These are phyloP conservation scores for Aureobasidium sp. DNA, from an alignment of 2,329 filamentous ascomycete genomes.

Conservation along the genomic window DNA sequence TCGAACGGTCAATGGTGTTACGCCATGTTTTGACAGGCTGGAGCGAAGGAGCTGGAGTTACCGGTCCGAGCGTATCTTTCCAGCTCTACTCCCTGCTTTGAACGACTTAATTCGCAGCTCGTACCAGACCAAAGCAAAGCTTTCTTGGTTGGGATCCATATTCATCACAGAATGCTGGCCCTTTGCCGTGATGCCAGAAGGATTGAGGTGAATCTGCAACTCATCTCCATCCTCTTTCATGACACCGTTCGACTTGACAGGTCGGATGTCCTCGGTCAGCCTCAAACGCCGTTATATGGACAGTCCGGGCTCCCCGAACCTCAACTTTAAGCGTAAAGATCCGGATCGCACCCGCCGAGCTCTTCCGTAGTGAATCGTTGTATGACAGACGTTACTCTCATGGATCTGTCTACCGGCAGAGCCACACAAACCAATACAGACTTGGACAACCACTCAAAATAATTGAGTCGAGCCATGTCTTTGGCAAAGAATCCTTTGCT, in stretches of 20 bases:
- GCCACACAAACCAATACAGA: not conserved
- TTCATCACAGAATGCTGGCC: too few relatives aligned
- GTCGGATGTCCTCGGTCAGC: slow-evolving; percentile 4
- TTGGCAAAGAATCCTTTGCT: not conserved
- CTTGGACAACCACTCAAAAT: not conserved
- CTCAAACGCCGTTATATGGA: not conserved
- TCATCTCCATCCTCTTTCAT: not conserved
- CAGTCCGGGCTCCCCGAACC: not conserved
- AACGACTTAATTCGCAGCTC: too few relatives aligned
- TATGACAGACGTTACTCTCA: not conserved
- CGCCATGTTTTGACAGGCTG: slow-evolving; percentile 1
- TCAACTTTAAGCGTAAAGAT: not conserved
- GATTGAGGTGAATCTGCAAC: too few relatives aligned
- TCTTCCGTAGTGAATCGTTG: not conserved
- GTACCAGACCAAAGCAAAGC: too few relatives aligned
- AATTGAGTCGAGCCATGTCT: not conserved
- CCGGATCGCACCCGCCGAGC: slow-evolving; percentile 2
- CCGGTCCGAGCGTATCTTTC: too few relatives aligned
- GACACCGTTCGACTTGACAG: not conserved
- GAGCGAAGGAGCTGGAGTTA: not conserved
- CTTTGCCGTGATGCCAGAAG: too few relatives aligned
- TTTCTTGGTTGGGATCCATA: too few relatives aligned
- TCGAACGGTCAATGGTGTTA: slow-evolving; percentile 1
- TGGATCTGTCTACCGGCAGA: not conserved
- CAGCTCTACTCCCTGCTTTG: too few relatives aligned